Evolutionary conservation across 176 grass and related monocot species (phyloP), one percentile per base, ranked within the genome.

Genomic region (Aegilops longissima): DNA sequence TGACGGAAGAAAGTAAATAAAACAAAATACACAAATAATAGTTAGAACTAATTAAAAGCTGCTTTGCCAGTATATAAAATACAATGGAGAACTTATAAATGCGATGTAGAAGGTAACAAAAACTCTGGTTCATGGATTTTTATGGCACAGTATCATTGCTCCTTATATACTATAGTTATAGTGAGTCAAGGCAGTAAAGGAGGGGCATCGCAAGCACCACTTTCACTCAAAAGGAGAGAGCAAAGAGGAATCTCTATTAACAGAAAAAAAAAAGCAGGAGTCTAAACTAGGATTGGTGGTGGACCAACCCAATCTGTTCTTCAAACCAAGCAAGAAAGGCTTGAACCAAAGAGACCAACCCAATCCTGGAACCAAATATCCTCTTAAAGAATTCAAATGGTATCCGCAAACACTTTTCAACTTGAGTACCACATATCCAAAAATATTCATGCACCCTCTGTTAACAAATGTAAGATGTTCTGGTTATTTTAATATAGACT

Each of bases 31-130:
- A 66, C 1, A 61, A 65, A 86, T 47, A 83, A 14, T 51, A 73
- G 39, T 59, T 82, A 82, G 77, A 69, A 85, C 34, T 39, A 63
- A 85, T 70, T 33, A 91, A 70, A 82, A 82, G 7, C 12, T 81
- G 45, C 6, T 58, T 38, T 40, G 12, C n/a, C 61, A 71, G 20
- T n/a, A 52, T 85, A 77, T 73, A 82, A 7, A 64, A 85, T 78
- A 68, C 21, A 62, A 49, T 62, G 8, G 54, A 69, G 21, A 13
- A 70, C 29, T 44, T 47, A 35, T 70, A 40, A 72, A 70, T 47
- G 67, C 16, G 61, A 23, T 36, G 20, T 21, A 59, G 7, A 59
- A 59, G 18, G 56, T 59, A 59, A 59, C 56, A 59, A 59, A 76
- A 78, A 25, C 0, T 38, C 20, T 4, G 16, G 66, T 44, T 35